These are phyloP conservation scores for Tetradesmus lagerheimii DNA, from an alignment of 139 green algal genomes.

Conservation along the genomic window DNA sequence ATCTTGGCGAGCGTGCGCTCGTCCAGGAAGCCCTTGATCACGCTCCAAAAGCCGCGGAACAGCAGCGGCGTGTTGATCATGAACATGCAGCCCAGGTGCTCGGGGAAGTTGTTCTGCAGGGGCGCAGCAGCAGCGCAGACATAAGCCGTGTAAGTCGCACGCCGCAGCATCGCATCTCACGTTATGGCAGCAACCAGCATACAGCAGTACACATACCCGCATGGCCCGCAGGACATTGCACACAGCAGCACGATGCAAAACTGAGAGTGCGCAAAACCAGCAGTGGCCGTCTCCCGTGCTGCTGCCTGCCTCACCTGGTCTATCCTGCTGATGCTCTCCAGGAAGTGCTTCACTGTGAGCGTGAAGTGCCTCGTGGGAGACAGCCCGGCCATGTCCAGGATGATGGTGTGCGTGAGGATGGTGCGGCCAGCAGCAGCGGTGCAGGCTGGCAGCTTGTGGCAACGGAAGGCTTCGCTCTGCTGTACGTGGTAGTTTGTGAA, in stretches of 20 bases:
- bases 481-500: constrained; percentile 46
- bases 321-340: not conserved
- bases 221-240: no score
- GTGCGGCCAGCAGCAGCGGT: constrained; percentile 9
- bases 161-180: no score
- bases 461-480: constrained; percentile 46
- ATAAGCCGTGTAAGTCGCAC: no score
- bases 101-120: constrained; percentile 70
- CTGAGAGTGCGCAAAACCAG: no score
- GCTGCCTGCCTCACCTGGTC: constrained; percentile 16
- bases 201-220: not conserved
- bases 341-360: constrained; percentile 11
- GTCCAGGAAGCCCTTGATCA: constrained; percentile 71
- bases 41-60: constrained; percentile 66
- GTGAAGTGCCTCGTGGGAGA: constrained; percentile 22
- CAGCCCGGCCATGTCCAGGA: constrained; percentile 37
- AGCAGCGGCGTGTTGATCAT: constrained; percentile 74
- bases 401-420: constrained; percentile 29
- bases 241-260: no score
- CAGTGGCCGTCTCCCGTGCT: not conserved
- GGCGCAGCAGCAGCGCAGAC: not conserved
- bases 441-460: constrained; percentile 36
- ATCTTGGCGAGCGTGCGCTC: constrained; percentile 71
- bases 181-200: not conserved
- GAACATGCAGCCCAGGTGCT: constrained; percentile 72